Evolutionary conservation across 2,329 filamentous ascomycete species (phyloP).

Genomic region (Parastagonospora avenae): DNA sequence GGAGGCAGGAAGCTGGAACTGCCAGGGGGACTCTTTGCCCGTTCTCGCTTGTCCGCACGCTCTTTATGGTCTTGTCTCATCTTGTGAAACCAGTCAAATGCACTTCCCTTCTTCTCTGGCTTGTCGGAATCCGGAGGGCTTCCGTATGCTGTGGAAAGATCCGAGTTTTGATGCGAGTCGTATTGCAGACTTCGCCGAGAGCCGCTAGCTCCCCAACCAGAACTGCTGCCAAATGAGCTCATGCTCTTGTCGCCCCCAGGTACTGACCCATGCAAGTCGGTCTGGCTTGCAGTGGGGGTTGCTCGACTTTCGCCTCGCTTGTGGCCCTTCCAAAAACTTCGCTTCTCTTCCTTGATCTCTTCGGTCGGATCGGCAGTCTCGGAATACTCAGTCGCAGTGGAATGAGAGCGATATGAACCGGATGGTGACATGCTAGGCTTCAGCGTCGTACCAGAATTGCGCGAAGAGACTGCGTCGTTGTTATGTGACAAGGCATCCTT

Average conservation of each 20-base stretch:
- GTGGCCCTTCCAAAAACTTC: constrained; percentile 74
- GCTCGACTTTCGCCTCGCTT: constrained; percentile 42
- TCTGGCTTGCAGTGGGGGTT: constrained; percentile 44
- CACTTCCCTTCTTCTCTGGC: constrained; percentile 58
- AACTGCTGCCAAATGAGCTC: constrained; percentile 46
- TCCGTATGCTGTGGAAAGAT: constrained; percentile 39
- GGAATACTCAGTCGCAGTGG: constrained; percentile 75
- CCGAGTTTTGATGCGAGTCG: constrained; percentile 35
- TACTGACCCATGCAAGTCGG: constrained; percentile 43
- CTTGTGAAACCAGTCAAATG: constrained; percentile 68
- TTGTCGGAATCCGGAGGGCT: constrained; percentile 44
- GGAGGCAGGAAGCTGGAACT: constrained; percentile 27
- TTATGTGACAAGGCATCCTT: constrained; percentile 30
- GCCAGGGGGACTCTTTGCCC: constrained; percentile 57
- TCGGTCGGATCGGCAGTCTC: constrained; percentile 75
- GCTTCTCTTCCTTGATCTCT: constrained; percentile 62
- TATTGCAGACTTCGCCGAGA: constrained; percentile 39
- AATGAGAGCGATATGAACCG: constrained; percentile 74
- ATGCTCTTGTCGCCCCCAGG: constrained; percentile 46
- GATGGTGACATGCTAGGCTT: constrained; percentile 75
- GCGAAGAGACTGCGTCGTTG: constrained; percentile 50
- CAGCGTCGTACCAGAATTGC: constrained; percentile 57
- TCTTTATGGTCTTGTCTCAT: constrained; percentile 66
- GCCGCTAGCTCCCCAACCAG: constrained; percentile 30
- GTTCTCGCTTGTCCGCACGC: constrained; percentile 58